phyloP scores from a whole-genome alignment of 306 rosid genomes.

The cucumber (Cucumis sativus) region Cucumber_9930_V3 NC_026660.2:5213001-5213500 shows the following conservation, averaged over 20 bases:
- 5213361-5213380: constrained; percentile 40
- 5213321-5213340: constrained; percentile 74
- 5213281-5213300: constrained; percentile 46
- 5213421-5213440: not conserved
- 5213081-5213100: not conserved
- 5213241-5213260: constrained; percentile 86
- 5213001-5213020: not conserved
- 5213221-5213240: constrained; percentile 26
- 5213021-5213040: not conserved
- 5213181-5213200: not conserved
- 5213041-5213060: not conserved
- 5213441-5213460: not conserved
- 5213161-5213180: no score
- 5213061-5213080: not conserved
- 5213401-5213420: not conserved
- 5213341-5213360: constrained; percentile 68
- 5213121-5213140: not conserved
- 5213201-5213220: not conserved
- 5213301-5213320: constrained; percentile 39
- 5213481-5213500: not conserved
- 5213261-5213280: constrained; percentile 76
- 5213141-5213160: not conserved
- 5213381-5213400: not conserved
- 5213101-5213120: not conserved
- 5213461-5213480: not conserved